These are phyloP conservation scores for Aspergillus leporis DNA, from an alignment of 495 filamentous ascomycete genomes.

Conservation along the genomic window DNA sequence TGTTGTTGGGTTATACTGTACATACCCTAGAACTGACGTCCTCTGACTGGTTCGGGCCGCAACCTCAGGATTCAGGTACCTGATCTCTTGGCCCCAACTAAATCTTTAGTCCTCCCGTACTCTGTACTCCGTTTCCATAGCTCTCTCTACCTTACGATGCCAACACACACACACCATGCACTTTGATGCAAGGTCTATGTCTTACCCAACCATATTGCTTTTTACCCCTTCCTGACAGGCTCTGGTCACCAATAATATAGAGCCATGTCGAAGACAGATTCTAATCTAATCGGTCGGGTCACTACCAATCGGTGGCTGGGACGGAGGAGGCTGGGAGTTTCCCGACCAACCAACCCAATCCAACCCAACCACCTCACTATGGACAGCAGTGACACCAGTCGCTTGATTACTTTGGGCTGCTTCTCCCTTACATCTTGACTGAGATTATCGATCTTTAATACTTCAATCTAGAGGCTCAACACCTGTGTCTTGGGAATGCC, in stretches of 20 bases:
- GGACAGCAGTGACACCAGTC: not conserved
- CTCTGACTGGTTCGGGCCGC: not conserved
- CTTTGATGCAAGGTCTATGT: not conserved
- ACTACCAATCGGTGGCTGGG: slow-evolving; percentile 25
- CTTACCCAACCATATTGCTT: not conserved
- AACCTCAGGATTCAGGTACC: not conserved
- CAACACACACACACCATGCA: not conserved
- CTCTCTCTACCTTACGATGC: not conserved
- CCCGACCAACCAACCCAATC: slow-evolving; percentile 12
- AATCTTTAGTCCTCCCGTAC: not conserved
- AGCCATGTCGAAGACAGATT: slow-evolving; percentile 14
- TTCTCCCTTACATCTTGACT: slow-evolving; percentile 9
- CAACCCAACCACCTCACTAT: slow-evolving; percentile 21
- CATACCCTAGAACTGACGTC: too few species aligned
- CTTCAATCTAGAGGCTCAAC: slow-evolving; percentile 8
- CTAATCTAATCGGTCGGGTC: slow-evolving; percentile 11
- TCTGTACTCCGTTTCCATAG: not conserved
- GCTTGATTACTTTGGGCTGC: not conserved
- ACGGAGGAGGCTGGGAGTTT: slow-evolving; percentile 12
- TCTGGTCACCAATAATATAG: slow-evolving; percentile 14
- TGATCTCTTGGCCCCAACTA: not conserved
- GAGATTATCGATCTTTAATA: slow-evolving; percentile 1
- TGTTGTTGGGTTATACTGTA: not conserved
- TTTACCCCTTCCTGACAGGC: not conserved
- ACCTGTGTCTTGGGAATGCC: slow-evolving; percentile 21